phyloP scores from a whole-genome alignment of 1,284 basidiomycete species.

The Filobasidium uniguttulatum region DNA sequence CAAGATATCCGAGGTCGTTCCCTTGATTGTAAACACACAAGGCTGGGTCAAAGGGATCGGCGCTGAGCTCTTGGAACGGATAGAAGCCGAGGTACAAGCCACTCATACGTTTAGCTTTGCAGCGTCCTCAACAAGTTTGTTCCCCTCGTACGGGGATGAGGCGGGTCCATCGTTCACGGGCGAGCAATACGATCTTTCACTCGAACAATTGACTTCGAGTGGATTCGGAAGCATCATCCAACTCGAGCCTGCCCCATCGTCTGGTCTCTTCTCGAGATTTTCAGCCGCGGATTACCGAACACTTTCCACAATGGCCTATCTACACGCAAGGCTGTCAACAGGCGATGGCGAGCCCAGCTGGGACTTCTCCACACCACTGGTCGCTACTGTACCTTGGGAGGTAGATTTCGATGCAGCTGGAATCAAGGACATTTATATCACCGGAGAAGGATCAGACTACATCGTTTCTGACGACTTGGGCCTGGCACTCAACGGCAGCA shows the following conservation, averaged over 20 bases:
- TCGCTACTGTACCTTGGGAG: conserved; percentile 53
- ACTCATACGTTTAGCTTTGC: conserved; percentile 51
- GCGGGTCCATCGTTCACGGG: conserved; percentile 12
- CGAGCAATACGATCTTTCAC: conserved; percentile 12
- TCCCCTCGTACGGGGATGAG: conserved; percentile 6
- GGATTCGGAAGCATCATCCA: conserved; percentile 13
- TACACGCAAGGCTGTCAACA: conserved; percentile 50
- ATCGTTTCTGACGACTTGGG: conserved; percentile 52
- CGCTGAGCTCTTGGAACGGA: conserved; percentile 56
- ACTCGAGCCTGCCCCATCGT: conserved; percentile 28
- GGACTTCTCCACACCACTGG: conserved; percentile 56
- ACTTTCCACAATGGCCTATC: conserved; percentile 64
- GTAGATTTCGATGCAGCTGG: conserved; percentile 44
- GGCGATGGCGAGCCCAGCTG: conserved; percentile 38
- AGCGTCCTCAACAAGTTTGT: too few species aligned
- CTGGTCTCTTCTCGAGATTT: conserved; percentile 40
- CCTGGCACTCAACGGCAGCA: conserved; percentile 60
- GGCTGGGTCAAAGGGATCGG: conserved; percentile 95
- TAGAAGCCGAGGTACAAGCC: conserved; percentile 55
- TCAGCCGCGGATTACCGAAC: conserved; percentile 61
- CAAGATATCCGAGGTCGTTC: conserved; percentile 47
- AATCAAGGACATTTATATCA: conserved; percentile 50
- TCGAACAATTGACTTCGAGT: not conserved
- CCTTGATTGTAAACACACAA: conserved; percentile 88
- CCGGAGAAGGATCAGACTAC: conserved; percentile 60